phyloP scores from a whole-genome alignment of 805 yeast genomes.

The Spathaspora sp. region DNA sequence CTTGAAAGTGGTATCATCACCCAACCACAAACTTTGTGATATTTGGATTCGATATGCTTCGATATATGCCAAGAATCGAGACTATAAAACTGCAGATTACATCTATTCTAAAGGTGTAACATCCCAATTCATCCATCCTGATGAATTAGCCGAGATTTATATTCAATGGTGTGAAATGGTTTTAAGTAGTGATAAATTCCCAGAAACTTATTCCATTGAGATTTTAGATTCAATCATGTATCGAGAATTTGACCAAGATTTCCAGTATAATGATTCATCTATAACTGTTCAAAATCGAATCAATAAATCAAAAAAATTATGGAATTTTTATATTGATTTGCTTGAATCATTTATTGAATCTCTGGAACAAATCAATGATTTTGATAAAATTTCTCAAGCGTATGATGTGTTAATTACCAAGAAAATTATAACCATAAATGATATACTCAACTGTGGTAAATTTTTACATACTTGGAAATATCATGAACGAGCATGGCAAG shows the following conservation, averaged over 20 bases:
- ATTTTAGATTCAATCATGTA: constrained; percentile 32
- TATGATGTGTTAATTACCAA: constrained; percentile 24
- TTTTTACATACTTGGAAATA: constrained; percentile 48
- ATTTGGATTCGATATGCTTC: constrained; percentile 72
- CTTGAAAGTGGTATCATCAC: constrained; percentile 27
- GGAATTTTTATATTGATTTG: constrained; percentile 73
- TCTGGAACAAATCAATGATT: constrained; percentile 21
- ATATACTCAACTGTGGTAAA: constrained; percentile 62
- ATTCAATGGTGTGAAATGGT: constrained; percentile 74
- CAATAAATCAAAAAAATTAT: constrained; percentile 58
- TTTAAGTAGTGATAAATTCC: constrained; percentile 43
- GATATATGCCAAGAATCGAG: constrained; percentile 54
- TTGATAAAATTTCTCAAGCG: constrained; percentile 18
- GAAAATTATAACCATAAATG: constrained; percentile 66
- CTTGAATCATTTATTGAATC: constrained; percentile 53
- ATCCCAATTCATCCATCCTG: constrained; percentile 61
- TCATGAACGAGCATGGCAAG: constrained; percentile 52
- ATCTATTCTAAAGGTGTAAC: constrained; percentile 62
- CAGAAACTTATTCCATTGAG: constrained; percentile 38
- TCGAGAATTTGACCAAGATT: constrained; percentile 7
- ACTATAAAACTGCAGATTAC: constrained; percentile 55
- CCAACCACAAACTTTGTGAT: constrained; percentile 40
- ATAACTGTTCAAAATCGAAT: constrained; percentile 55
- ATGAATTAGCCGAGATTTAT: constrained; percentile 69
- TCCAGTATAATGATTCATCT: constrained; percentile 34